Base-by-base conservation (phyloP, 192 early-diverging fungal species). In the Backusella tarrabulga region DNA sequence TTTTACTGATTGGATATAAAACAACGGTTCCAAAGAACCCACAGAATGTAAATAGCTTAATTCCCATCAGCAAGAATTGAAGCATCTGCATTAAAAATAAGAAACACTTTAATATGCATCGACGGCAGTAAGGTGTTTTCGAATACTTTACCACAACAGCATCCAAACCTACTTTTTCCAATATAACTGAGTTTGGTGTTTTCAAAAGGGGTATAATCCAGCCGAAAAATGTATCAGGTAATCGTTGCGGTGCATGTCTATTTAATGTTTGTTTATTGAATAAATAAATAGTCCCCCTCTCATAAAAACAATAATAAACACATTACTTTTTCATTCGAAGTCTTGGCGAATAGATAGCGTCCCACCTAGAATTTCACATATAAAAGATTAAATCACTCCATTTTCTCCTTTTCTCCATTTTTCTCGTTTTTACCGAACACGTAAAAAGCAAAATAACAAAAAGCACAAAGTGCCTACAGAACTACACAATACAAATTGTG, bases 101-200 rank as follows among this genome's bases (percentile, higher is more conserved):
- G 68, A 38, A 32, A 32, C 0, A 67, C 19, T 44, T 44, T 44
- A 44, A 44, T 44, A 44, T 44, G 42, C 42, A 44, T 44, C 14
- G 32, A 32, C 15, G 0, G 19, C 17, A 74, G 74, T 8, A 8
- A n/a, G 26, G 38, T 12, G 9, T 9, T 40, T 38, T 34, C 3
- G 56, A 38, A 72, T 21, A 44, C 42, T 44, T 67, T 85, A 87
- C 87, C 82, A 90, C 86, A 12, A 82, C 87, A 56, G 88, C 88
- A 80, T 90, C 88, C 29, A 90, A 79, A 34, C 88, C 88, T 6
- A 88, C 87, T 72, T 82, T 80, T 15, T 90, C 83, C 9, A 90
- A 60, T 8, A 90, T 46, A 29, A 80, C 85, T 0, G 79, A 52
- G 71, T 90, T 81, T 17, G 81, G 70, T 9, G 87, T 86, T 26